These are phyloP conservation scores for Moniliella sp. DNA, from an alignment of 1,284 basidiomycete genomes.

Conservation along the genomic window DNA sequence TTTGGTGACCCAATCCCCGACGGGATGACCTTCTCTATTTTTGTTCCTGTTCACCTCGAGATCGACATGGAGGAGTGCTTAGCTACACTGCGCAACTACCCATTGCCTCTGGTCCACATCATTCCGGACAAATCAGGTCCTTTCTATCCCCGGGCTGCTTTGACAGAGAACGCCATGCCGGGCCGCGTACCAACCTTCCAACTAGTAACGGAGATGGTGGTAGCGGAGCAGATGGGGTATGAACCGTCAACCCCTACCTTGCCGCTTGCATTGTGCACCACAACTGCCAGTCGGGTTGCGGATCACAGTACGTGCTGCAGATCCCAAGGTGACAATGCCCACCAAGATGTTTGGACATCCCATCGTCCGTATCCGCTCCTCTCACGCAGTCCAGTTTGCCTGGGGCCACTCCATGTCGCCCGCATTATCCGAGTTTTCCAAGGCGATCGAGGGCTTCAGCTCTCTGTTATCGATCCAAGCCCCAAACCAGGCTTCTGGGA, in stretches of 20 bases:
- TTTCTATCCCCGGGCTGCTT: too few relatives aligned
- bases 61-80: too few relatives aligned
- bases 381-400: conserved; percentile 51
- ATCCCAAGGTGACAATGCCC: conserved; percentile 81
- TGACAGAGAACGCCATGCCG: too few relatives aligned
- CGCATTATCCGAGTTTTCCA: conserved; percentile 65
- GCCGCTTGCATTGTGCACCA: conserved; percentile 24
- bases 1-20: too few relatives aligned
- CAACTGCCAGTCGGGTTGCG: conserved; percentile 35
- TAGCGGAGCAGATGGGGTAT: conserved; percentile 69
- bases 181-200: too few relatives aligned
- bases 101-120: too few relatives aligned
- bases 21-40: too few relatives aligned
- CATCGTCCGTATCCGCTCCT: conserved; percentile 46
- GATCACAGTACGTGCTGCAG: conserved; percentile 44
- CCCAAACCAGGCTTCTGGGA: conserved; percentile 84
- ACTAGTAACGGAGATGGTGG: conserved; percentile 59
- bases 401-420: conserved; percentile 81
- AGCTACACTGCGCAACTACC: too few relatives aligned
- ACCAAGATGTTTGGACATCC: conserved; percentile 67
- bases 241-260: conserved; percentile 37
- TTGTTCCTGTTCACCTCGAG: too few relatives aligned
- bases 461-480: conserved; percentile 61
- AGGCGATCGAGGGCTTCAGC: conserved; percentile 59
- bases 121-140: too few relatives aligned